Base-by-base conservation (phyloP, 140 eudicot genomes). In the Bidens hawaiensis region DNA sequence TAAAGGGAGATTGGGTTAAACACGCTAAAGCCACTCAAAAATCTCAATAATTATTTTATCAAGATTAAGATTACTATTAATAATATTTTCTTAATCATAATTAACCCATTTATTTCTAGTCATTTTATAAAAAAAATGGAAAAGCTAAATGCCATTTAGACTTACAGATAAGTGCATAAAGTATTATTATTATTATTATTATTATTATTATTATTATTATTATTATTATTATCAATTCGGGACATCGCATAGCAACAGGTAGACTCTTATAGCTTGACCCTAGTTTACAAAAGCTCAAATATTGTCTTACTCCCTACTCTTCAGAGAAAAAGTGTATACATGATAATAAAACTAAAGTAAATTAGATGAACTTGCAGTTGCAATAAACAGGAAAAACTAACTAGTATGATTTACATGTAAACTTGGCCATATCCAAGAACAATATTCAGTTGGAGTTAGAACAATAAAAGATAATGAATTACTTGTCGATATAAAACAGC, bases 401-500 rank as follows among this genome's bases (percentile, higher is more conserved):
- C 11, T 48, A 48, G 45, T 18, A 24, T 36, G 52, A 16, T 38
- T 26, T 11, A 18, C 54, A 27, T 53, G 45, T 43, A 26, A 13
- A 67, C 22, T 43, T 54, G 28, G 40, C 31, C 9, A 42, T 27
- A 43, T 41, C 56, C 34, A 68, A 55, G 23, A 55, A 61, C 1
- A 18, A 17, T n/a, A 23, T 22, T 17, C 28, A 48, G 42, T 60
- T 49, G 42, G 6, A 33, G 40, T 15, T 49, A 26, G 15, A 60
- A 26, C 25, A 40, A 21, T 26, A 26, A 42, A 17, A 25, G 22
- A 42, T 71, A 60, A 67, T 15, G 61, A 75, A 55, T 70, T 81
- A 94, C 97, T 86, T 94, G 97, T 55, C 82, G 80, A 41, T 71
- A 71, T 81, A 88, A 73, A 65, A 88, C 76, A 17, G 76, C 76